phyloP scores from a whole-genome alignment of 1,139 yeast species.

The Saccharomycopsis crataegensis region DNA sequence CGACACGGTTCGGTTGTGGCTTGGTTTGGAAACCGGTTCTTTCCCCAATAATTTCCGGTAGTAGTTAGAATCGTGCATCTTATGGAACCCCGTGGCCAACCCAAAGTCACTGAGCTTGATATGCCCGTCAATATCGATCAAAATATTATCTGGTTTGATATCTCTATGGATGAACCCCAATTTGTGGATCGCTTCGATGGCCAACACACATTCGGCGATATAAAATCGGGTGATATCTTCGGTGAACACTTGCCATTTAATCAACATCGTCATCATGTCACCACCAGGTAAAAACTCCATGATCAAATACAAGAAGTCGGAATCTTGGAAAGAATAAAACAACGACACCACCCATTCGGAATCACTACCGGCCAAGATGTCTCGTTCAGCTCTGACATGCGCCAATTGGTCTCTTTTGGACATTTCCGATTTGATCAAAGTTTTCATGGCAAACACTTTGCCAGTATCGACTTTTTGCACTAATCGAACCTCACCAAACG shows the following conservation, averaged over 20 bases:
- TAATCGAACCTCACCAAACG: conserved; percentile 76
- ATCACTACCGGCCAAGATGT: conserved; percentile 76
- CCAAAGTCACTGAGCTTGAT: conserved; percentile 77
- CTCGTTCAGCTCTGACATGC: conserved; percentile 81
- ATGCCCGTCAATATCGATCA: conserved; percentile 75
- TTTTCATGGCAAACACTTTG: conserved; percentile 80
- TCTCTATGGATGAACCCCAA: conserved; percentile 76
- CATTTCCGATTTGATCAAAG: conserved; percentile 72
- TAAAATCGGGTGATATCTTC: conserved; percentile 79
- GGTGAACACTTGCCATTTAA: conserved; percentile 80
- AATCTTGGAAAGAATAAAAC: conserved; percentile 74
- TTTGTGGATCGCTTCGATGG: conserved; percentile 77
- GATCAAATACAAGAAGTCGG: conserved; percentile 65
- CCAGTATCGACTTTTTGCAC: conserved; percentile 83
- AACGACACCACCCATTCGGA: conserved; percentile 84
- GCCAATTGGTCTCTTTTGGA: conserved; percentile 77
- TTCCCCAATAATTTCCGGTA: conserved; percentile 66
- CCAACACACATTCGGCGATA: conserved; percentile 82
- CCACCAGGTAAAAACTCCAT: conserved; percentile 88
- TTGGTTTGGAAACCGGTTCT: conserved; percentile 32
- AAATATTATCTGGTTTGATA: conserved; percentile 72
- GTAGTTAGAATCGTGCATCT: conserved; percentile 75
- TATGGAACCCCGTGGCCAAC: conserved; percentile 78
- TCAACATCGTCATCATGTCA: conserved; percentile 80
- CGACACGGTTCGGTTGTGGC: conserved; percentile 16